Percentiles rank a stretch among this genome's conserved stretches.
Evolutionary conservation across 805 yeast genomes (phyloP).

Genomic region (Yarrowia alimentaria): DNA sequence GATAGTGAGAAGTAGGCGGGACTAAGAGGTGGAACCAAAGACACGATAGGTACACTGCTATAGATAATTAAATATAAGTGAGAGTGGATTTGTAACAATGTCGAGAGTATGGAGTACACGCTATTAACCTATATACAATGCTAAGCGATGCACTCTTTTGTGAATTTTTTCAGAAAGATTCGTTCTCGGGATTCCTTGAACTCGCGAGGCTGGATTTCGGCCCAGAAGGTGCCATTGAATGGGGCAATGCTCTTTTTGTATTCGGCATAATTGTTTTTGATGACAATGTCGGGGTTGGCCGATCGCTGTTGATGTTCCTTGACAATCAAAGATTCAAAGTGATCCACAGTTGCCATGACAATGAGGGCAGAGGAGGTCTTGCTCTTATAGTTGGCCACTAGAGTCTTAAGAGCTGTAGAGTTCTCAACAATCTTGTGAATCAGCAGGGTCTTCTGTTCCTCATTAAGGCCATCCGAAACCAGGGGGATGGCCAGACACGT

Average conservation of each 20-base stretch:
- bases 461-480: slow-evolving; percentile 7
- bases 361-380: slow-evolving; percentile 26
- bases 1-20: slow-evolving; percentile 12
- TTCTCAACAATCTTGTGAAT: slow-evolving; percentile 22
- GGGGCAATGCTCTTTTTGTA: slow-evolving; percentile 21
- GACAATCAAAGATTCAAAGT: slow-evolving; percentile 36
- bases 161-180: slow-evolving; percentile 33
- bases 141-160: slow-evolving; percentile 27
- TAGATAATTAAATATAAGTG: slow-evolving; percentile 11
- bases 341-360: slow-evolving; percentile 34
- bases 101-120: too few species aligned
- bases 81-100: too few species aligned
- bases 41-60: slow-evolving; percentile 2
- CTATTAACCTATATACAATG: too few species aligned
- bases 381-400: slow-evolving; percentile 24
- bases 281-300: slow-evolving; percentile 29
- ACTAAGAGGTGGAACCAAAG: not conserved
- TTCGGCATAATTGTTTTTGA: slow-evolving; percentile 1
- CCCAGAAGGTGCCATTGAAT: slow-evolving; percentile 20
- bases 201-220: slow-evolving; percentile 20
- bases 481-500: slow-evolving; percentile 13
- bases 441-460: slow-evolving; percentile 6
- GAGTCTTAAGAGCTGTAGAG: slow-evolving; percentile 5
- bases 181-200: slow-evolving; percentile 35
- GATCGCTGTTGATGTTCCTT: slow-evolving; percentile 37